phyloP scores from a whole-genome alignment of 2,329 filamentous ascomycete species.

The Clarireedia homoeocarpa region DNA sequence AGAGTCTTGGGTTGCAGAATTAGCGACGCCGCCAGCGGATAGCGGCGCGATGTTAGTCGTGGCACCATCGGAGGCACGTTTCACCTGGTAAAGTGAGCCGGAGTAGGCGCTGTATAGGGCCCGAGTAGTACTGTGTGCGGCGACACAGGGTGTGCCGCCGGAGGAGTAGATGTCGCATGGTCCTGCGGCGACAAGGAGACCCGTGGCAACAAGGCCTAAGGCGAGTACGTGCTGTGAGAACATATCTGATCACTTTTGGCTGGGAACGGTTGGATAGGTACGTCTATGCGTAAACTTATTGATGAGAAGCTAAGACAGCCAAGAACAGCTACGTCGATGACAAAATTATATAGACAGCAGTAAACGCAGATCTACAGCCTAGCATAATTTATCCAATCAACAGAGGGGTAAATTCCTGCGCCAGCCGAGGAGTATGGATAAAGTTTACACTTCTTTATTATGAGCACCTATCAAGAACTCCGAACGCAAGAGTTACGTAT shows the following conservation, averaged over 20 bases:
- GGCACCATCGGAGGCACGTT: slow-evolving; percentile 41
- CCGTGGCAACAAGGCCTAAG: slow-evolving; percentile 30
- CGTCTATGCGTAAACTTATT: not conserved
- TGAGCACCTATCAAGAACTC: too few species aligned
- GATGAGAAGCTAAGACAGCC: too few species aligned
- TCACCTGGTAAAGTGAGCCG: slow-evolving; percentile 51
- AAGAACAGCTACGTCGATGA: not conserved
- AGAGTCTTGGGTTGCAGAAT: slow-evolving; percentile 50
- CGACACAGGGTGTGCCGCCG: slow-evolving; percentile 54
- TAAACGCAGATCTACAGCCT: too few species aligned
- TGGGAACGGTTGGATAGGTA: slow-evolving; percentile 2
- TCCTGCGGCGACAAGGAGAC: slow-evolving; percentile 40
- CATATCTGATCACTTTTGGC: slow-evolving; percentile 25
- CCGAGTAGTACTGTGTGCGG: slow-evolving; percentile 58
- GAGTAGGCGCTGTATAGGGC: slow-evolving; percentile 48
- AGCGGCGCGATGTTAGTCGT: slow-evolving; percentile 34
- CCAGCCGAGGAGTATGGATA: too few species aligned
- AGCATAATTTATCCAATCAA: too few species aligned
- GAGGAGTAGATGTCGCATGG: slow-evolving; percentile 55
- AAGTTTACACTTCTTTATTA: too few species aligned
- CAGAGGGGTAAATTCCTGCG: too few species aligned
- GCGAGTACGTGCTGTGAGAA: slow-evolving; percentile 21
- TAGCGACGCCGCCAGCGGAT: slow-evolving; percentile 52
- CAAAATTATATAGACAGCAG: not conserved
- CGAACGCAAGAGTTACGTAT: too few species aligned